phyloP scores from a whole-genome alignment of 2,329 filamentous ascomycete species.

The Fusarium xyrophilum region DNA sequence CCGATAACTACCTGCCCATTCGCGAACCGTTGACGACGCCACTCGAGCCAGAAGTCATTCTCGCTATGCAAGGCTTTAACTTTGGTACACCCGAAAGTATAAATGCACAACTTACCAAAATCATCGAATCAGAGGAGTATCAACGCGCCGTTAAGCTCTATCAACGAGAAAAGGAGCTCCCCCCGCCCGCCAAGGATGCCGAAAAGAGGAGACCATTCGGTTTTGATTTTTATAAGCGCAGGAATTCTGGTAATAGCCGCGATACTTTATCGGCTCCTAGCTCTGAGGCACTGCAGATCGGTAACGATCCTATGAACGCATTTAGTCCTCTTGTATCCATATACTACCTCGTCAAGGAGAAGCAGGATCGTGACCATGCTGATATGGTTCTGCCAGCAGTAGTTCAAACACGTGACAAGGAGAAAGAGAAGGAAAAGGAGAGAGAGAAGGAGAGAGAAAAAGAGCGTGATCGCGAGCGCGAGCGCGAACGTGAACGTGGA shows the following conservation, averaged over 20 bases:
- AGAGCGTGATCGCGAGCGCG: constrained; percentile 12
- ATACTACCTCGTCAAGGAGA: constrained; percentile 96
- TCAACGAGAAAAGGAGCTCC: constrained; percentile 69
- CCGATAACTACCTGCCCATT: constrained; percentile 85
- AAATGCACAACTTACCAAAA: constrained; percentile 77
- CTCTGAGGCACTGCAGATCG: constrained; percentile 80
- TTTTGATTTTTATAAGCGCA: constrained; percentile 96
- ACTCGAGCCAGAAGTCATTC: constrained; percentile 81
- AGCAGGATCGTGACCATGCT: constrained; percentile 77
- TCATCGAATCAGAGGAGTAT: constrained; percentile 95
- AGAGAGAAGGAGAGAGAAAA: constrained; percentile 41
- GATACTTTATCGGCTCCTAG: constrained; percentile 88
- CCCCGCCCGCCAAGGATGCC: constrained; percentile 64
- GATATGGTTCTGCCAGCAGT: constrained; percentile 56
- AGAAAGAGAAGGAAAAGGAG: constrained; percentile 43
- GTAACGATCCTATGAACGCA: constrained; percentile 88
- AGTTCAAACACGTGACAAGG: constrained; percentile 45
- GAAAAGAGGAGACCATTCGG: constrained; percentile 87
- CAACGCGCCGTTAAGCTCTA: constrained; percentile 79
- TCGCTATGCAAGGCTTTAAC: constrained; percentile 97
- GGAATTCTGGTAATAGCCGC: constrained; percentile 86
- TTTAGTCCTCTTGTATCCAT: constrained; percentile 92
- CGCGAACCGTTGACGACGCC: constrained; percentile 87
- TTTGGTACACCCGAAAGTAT: constrained; percentile 90
- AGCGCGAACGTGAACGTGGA: constrained; percentile 37